Percentiles rank a stretch among this genome's conserved stretches.
Conservation (phyloP, 805 yeast species). For the Schwanniomyces occidentalis region DNA sequence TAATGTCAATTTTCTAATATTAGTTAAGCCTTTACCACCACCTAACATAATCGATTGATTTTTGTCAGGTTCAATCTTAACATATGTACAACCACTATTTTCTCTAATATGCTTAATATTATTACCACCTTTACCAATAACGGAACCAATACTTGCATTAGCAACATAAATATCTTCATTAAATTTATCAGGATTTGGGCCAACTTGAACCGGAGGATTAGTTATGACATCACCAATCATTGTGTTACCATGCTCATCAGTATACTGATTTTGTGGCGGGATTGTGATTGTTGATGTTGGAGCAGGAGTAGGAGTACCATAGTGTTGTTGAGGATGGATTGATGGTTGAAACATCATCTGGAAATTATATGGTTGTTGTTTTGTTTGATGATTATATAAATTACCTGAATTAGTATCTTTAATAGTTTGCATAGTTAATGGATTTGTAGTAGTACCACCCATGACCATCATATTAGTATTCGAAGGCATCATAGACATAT, state of each 20-base stretch:
- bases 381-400: slow-evolving; percentile 14
- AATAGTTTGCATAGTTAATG: slow-evolving; percentile 18
- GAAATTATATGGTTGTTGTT: slow-evolving; percentile 33
- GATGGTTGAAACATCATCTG: slow-evolving; percentile 43
- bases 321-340: slow-evolving; percentile 31
- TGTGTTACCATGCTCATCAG: slow-evolving; percentile 46
- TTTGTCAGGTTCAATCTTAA: slow-evolving; percentile 64
- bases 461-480: slow-evolving; percentile 19
- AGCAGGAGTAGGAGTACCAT: slow-evolving; percentile 18
- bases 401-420: slow-evolving; percentile 15
- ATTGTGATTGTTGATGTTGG: slow-evolving; percentile 16
- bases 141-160: slow-evolving; percentile 74
- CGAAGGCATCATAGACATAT: slow-evolving; percentile 15
- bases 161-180: slow-evolving; percentile 77
- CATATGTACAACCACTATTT: slow-evolving; percentile 69
- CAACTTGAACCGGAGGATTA: slow-evolving; percentile 34
- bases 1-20: slow-evolving; percentile 59
- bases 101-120: slow-evolving; percentile 76
- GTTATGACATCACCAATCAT: slow-evolving; percentile 46
- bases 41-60: slow-evolving; percentile 50
- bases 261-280: slow-evolving; percentile 36
- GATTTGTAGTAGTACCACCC: slow-evolving; percentile 15
- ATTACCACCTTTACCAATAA: slow-evolving; percentile 85
- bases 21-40: slow-evolving; percentile 44
- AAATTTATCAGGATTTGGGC: slow-evolving; percentile 46